Base-by-base conservation (phyloP, 257 asterid species). In the Solanum etuberosum region DNA sequence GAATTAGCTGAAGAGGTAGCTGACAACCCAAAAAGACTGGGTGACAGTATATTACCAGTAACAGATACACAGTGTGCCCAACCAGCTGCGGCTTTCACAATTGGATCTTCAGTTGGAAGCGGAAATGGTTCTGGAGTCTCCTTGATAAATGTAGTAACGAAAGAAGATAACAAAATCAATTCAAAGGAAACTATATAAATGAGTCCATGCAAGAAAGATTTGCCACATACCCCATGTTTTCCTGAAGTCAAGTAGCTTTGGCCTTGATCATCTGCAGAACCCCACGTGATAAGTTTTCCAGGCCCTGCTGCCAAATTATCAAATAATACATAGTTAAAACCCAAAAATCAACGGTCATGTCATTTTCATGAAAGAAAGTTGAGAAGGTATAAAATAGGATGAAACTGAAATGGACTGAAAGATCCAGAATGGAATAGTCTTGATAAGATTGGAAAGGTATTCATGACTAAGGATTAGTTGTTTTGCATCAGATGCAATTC, bases 261-360 rank as follows among this genome's bases (percentile, higher is more conserved):
- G 88, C 98, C 96, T 92, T 95, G 98, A 90, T 94, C 98, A 90
- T 94, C 98, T 34, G 96, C 91, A 48, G 98, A 95, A 86, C 98
- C 98, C 97, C 97, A 95, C 21, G 98, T 95, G 37, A 93, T 80
- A 21, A 93, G 91, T 85, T 92, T 91, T 37, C 98, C 96, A 32
- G 87, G 86, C 43, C 81, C 98, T 93, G 92, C 91, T 54, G 18
- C 68, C 85, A 46, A 29, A 18, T 37, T 27, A 84, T 37, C 80
- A 37, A 38, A 63, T n/a, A 63, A 80, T 27, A 78, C 25, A 29
- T 80, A 27, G 40, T 27, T 80, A 80, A 80, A 80, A 57, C 65
- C 63, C 16, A 78, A 46, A 29, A 80, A 27, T 46, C 67, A 78
- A 42, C 14, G 25, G 27, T 16, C 67, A 29, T 2, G 67, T 46